phyloP scores from a whole-genome alignment of 2,329 filamentous ascomycete genomes.

The Pseudocercospora fuligena region DNA sequence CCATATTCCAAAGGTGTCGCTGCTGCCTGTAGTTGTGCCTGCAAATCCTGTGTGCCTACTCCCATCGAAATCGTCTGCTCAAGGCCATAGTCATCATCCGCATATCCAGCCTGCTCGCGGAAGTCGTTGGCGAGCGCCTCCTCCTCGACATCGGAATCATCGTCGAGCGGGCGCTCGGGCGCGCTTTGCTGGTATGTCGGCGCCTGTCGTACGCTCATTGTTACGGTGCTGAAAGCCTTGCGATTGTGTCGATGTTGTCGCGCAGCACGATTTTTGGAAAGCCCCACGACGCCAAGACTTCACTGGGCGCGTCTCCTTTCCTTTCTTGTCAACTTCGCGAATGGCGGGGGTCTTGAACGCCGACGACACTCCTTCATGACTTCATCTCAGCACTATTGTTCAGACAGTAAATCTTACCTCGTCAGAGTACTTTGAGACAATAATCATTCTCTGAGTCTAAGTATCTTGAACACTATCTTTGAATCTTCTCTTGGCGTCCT shows the following conservation, averaged over 20 bases:
- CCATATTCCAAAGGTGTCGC: conserved; percentile 96
- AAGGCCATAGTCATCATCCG: conserved; percentile 69
- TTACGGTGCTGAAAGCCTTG: conserved; percentile 20
- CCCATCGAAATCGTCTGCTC: conserved; percentile 68
- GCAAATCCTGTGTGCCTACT: conserved; percentile 85
- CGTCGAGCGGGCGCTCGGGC: conserved; percentile 39
- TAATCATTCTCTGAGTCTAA: background rate
- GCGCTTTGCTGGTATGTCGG: conserved; percentile 48
- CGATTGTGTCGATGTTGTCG: conserved; percentile 3
- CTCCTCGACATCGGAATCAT: conserved; percentile 91
- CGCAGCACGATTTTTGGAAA: background rate
- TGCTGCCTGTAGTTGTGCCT: conserved; percentile 86
- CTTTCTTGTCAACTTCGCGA: background rate
- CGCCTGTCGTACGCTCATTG: conserved; percentile 47
- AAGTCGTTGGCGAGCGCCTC: conserved; percentile 95
- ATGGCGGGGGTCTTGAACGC: background rate
- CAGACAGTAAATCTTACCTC: too few relatives aligned
- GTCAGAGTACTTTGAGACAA: too few relatives aligned
- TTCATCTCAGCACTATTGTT: background rate
- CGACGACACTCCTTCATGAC: background rate
- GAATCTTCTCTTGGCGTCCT: background rate
- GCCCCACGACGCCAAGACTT: conserved; percentile 6
- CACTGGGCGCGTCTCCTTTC: background rate
- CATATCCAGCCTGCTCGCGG: conserved; percentile 92
- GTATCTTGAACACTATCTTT: background rate